Conservation (phyloP, 352 stramenopile genomes). For the Pythium apleroticum region DNA sequence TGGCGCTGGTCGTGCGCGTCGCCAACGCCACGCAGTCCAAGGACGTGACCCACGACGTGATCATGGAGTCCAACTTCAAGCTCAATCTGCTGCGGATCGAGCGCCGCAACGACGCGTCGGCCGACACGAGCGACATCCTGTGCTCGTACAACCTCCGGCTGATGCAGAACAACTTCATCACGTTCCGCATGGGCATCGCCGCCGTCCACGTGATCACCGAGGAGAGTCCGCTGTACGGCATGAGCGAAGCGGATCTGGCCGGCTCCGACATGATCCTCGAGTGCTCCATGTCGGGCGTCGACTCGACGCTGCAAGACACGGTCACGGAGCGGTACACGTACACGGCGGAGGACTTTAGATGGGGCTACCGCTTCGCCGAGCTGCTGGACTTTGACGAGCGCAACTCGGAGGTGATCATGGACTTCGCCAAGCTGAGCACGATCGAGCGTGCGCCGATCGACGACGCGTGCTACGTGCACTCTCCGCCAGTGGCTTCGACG, state of each 20-base stretch:
- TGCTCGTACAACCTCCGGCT: conserved; percentile 80
- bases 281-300: conserved; percentile 72
- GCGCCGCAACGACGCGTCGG: conserved; percentile 30
- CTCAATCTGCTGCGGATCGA: conserved; percentile 79
- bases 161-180: conserved; percentile 84
- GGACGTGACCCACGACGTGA: conserved; percentile 81
- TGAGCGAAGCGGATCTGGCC: conserved; percentile 56
- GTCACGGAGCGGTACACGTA: conserved; percentile 82
- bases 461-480: conserved; percentile 41
- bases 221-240: conserved; percentile 59
- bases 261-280: conserved; percentile 77
- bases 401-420: conserved; percentile 70
- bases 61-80: conserved; percentile 82
- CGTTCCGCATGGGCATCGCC: conserved; percentile 79
- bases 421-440: conserved; percentile 74
- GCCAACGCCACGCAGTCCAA: conserved; percentile 78
- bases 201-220: conserved; percentile 81
- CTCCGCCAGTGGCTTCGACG: conserved; percentile 7
- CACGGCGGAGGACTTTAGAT: conserved; percentile 59
- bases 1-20: conserved; percentile 76
- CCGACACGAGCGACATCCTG: conserved; percentile 28
- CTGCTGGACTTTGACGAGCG: conserved; percentile 70
- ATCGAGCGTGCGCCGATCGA: conserved; percentile 62
- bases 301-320: conserved; percentile 83
- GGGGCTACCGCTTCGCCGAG: conserved; percentile 72